Evolutionary conservation across 2,329 filamentous ascomycete species (phyloP).

Genomic region (Trichoderma breve): DNA sequence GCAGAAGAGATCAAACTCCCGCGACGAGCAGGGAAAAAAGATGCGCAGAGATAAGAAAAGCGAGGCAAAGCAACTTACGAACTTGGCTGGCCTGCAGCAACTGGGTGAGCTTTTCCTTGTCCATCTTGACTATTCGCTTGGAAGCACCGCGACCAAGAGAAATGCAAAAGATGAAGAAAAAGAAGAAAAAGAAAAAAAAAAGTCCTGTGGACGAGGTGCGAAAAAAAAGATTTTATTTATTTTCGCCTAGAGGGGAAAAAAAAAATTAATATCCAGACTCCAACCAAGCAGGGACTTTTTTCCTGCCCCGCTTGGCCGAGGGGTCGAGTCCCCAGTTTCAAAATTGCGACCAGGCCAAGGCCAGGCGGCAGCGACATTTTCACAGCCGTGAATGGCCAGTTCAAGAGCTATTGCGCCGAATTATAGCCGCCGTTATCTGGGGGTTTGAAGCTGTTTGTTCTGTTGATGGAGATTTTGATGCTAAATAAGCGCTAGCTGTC

Average conservation of each 20-base stretch:
- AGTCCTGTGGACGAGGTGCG: conserved; percentile 11
- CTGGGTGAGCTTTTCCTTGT: conserved; percentile 72
- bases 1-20: not conserved
- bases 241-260: conserved; percentile 22
- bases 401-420: conserved; percentile 10
- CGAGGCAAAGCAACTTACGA: conserved; percentile 58
- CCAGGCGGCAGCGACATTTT: not conserved
- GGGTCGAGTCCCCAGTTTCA: conserved; percentile 16
- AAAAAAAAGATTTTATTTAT: conserved; percentile 20
- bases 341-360: not conserved
- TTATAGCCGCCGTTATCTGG: conserved; percentile 9
- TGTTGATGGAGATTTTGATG: not conserved
- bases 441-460: not conserved
- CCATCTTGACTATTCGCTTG: conserved; percentile 35
- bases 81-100: conserved; percentile 85
- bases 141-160: conserved; percentile 28
- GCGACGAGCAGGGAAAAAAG: conserved; percentile 1
- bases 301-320: conserved; percentile 20
- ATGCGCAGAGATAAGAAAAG: conserved; percentile 8
- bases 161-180: conserved; percentile 13
- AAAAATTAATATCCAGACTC: conserved; percentile 22
- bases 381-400: not conserved
- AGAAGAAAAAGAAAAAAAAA: not conserved
- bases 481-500: not conserved
- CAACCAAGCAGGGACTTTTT: conserved; percentile 13